Base-by-base conservation (phyloP, 2,329 filamentous ascomycete genomes). In the Fusarium liriodendri region DNA sequence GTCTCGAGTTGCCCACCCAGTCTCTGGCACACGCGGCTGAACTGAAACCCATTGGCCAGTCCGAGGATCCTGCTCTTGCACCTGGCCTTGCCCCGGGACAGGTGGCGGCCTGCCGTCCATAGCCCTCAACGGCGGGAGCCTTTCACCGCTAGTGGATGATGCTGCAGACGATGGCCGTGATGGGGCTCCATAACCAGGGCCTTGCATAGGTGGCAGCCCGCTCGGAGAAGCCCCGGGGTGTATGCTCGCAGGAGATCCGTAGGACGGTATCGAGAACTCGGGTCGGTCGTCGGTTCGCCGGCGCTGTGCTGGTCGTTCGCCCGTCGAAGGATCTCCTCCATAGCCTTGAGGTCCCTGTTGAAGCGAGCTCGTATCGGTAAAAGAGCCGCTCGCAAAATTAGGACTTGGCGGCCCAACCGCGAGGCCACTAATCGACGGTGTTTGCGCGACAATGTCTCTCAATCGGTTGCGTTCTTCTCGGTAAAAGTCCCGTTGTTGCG, bases 401-500 rank as follows among this genome's bases (percentile, higher is more conserved):
- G 89, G 89, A 76, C 87, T 90, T n/a, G 85, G 84, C 9, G 87
- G 88, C 6, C 85, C 87, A 59, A 85, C 85, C 5, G 87, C 88
- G 60, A 86, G 83, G 37, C 89, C 85, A 74, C 86, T 86, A 72
- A 89, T 87, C 33, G 88, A 87, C 3, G 90, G 88, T 5, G 89
- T 89, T 71, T 89, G 88, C 58, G 87, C 83, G 1, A 95, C 85
- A 37, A 94, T 83, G n/a, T 92, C 89, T 61, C 90, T 87, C 71
- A 95, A 88, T 58, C 93, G 89, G 77, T 95, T 92, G 59, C 94
- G 87, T 76, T 97, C 94, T 10, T 86, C 85, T 54, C 91, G 89
- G 80, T 96, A 96, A 80, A 91, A 94, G 68, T 96, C 92, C 33
- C 89, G 86, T 35, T 75, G 72, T n/a, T 75, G 69, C n/a, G 27